Evolutionary conservation across 2,329 filamentous ascomycete genomes (phyloP), one percentile per base, ranked within the genome.

Genomic region (Cladosporium austrohemisphaericum): DNA sequence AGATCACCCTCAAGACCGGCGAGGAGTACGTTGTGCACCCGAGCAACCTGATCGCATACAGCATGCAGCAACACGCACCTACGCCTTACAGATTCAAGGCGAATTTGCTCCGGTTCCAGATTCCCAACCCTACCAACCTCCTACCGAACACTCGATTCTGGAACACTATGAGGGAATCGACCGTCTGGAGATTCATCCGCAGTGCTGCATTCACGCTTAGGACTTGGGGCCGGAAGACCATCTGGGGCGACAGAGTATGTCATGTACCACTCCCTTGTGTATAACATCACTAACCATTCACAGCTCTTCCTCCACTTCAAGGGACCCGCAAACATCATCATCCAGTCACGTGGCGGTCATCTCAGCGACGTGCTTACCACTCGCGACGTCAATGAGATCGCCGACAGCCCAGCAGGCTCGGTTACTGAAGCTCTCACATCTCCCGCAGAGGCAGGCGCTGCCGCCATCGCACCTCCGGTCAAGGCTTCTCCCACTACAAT

Each of bases 11-110:
- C 44, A 83, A 81, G 52, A 81, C 85, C 20, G 90, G 87, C 14
- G 93, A 98, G 66, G 86, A 93, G 67, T 92, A 96, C 59, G 83
- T 95, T 47, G 88, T 88, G 3, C 91, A 97, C 66, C 92, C 93
- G 25, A 81, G 76, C 75, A 90, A 95, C 65, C 84, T 98, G 3
- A 83, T 97, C 11, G 93, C 93, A 18, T 98, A 98, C 71, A 85
- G 86, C 3, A 78, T 93, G 41, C 84, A 81, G 44, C 79, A 83
- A 50, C 79, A 83, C 48, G 79, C 83, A 6, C 93, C 93, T 5
- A 76, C 83, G 31, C 89, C 92, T 4, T 96, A 95, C 74, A 83
- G 92, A 33, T 87, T 98, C 69, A 89, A 86, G 68, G 86, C 87
- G 2, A 86, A 82, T 31, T 77, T 74, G 40, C 67, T 95, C 48